Evolutionary conservation across 1,139 yeast genomes (phyloP), one percentile per base, ranked within the genome.

Genomic region (Yamadazyma pseudoaaseri): DNA sequence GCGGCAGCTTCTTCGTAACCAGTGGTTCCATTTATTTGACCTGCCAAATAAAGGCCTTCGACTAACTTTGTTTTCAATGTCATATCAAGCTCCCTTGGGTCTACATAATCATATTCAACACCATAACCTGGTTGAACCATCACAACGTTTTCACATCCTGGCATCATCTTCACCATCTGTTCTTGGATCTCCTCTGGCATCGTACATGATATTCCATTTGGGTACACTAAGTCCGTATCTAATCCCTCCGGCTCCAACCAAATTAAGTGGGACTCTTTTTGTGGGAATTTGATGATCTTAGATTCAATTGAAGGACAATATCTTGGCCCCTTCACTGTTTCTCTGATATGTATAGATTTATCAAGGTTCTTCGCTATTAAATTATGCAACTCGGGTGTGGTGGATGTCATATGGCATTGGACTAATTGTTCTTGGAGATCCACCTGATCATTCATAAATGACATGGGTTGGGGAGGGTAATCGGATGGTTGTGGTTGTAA

Each of bases 1-100:
- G 97, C 82, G 2, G 97, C 96, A 0, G 99, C 99, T 56, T 94
- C 99, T 61, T 94, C 99, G 50, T 94, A 94, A 0, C 99, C 99
- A 0, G 99, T 94, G 1, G 99, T 94, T 28, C 99, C 99, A 54
- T 94, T 94, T 27, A 94, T 94, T 59, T 94, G 99, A 1, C 99
- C 99, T 0, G 98, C 99, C 34, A 94, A 67, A 52, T 65, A 94
- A 27, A 94, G 62, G 0, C 97, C 97, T 12, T 71, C 63, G 1
- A 94, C 79, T 5, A 77, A 60, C 50, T 86, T 89, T 0, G 97
- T 87, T 54, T 92, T 96, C 29, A 94, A 59, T 0, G 95, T 85
- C 32, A 71, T 73, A 35, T 73, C 70, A 36, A 94, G 68, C 51
- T 90, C 97, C 42, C 96, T 71, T 2, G 99, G 98, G 52, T 92